A percentile compares a stretch with the other conserved stretches of the same genome.
Evolutionary conservation across 2,329 filamentous ascomycete species (phyloP).

Genomic region (Penicillium frequentans): DNA sequence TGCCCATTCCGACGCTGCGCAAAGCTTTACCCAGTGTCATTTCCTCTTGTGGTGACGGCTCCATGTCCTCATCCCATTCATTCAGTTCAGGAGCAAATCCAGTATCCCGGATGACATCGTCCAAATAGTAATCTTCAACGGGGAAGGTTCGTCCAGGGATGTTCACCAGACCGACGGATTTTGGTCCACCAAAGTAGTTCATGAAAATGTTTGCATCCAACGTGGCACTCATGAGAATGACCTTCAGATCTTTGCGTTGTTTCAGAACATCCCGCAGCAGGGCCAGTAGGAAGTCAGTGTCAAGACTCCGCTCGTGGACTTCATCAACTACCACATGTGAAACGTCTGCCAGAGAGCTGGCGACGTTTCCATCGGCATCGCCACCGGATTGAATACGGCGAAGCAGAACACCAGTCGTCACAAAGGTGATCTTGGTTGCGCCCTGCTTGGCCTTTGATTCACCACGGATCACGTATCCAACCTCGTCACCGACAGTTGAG

Average conservation of each 20-base stretch:
- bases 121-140: slow-evolving; percentile 84
- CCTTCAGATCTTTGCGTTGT: slow-evolving; percentile 74
- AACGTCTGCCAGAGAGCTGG: slow-evolving; percentile 79
- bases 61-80: slow-evolving; percentile 37
- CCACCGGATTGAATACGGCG: slow-evolving; percentile 88
- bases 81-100: slow-evolving; percentile 58
- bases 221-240: slow-evolving; percentile 95
- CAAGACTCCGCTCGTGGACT: slow-evolving; percentile 91
- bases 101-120: slow-evolving; percentile 80
- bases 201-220: slow-evolving; percentile 85
- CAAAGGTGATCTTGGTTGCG: slow-evolving; percentile 87
- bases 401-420: slow-evolving; percentile 91
- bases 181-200: slow-evolving; percentile 73
- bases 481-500: slow-evolving; percentile 75
- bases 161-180: slow-evolving; percentile 75
- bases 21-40: slow-evolving; percentile 66
- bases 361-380: slow-evolving; percentile 74
- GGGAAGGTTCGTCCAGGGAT: slow-evolving; percentile 88
- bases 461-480: slow-evolving; percentile 88
- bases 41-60: slow-evolving; percentile 47
- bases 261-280: slow-evolving; percentile 80
- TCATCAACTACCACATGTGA: slow-evolving; percentile 96
- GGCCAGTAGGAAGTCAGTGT: slow-evolving; percentile 90
- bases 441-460: slow-evolving; percentile 73
- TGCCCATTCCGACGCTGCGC: slow-evolving; percentile 72